phyloP scores from a whole-genome alignment of 2,329 filamentous ascomycete species.

The Colletotrichum viniferum region DNA sequence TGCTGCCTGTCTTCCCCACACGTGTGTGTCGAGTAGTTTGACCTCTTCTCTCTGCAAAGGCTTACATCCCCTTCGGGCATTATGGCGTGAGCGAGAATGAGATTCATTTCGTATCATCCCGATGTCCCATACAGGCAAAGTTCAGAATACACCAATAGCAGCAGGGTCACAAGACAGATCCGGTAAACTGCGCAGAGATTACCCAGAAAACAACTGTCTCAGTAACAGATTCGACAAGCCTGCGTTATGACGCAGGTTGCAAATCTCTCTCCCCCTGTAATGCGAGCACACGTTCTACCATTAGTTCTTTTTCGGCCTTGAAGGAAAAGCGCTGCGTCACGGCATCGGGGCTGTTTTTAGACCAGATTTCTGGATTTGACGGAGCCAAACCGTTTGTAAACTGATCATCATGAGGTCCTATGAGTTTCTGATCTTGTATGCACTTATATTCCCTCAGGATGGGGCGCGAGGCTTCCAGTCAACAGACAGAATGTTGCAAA shows the following conservation, averaged over 20 bases:
- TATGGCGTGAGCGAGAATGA: too few species aligned
- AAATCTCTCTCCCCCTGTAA: neutral
- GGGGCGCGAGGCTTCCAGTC: neutral
- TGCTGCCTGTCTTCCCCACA: too few species aligned
- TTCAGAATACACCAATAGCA: neutral
- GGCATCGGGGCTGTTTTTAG: too few species aligned
- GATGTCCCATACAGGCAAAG: too few species aligned
- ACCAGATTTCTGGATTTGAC: neutral
- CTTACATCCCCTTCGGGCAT: too few species aligned
- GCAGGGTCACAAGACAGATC: neutral
- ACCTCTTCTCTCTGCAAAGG: too few species aligned
- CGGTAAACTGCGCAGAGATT: neutral
- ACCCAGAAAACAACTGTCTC: rapidly evolving
- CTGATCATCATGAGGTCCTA: neutral
- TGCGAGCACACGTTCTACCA: neutral
- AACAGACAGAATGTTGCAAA: neutral
- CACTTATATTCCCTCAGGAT: neutral
- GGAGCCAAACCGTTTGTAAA: neutral
- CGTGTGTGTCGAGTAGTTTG: too few species aligned
- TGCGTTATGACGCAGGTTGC: neutral
- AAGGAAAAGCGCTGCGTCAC: too few species aligned
- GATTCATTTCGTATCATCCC: too few species aligned
- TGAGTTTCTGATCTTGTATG: neutral
- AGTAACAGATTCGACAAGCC: rapidly evolving
- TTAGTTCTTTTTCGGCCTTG: too few species aligned